A percentile compares a stretch with the other conserved stretches of the same genome.
phyloP scores from a whole-genome alignment of 2,329 filamentous ascomycete species.

The Amylocarpus encephaloides region DNA sequence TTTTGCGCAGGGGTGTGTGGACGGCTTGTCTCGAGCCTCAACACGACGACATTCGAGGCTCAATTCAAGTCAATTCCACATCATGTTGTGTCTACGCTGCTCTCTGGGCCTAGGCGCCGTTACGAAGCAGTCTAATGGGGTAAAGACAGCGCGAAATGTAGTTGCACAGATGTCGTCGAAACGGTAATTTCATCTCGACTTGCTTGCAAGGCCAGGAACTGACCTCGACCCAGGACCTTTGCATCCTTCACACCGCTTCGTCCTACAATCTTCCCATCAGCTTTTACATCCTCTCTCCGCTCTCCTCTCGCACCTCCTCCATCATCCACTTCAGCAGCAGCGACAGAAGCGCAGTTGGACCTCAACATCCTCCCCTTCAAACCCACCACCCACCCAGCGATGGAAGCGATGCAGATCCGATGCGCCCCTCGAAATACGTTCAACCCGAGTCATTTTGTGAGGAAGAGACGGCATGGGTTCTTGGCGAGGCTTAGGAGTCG shows the following conservation, averaged over 20 bases:
- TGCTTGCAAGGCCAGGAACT: slow-evolving; percentile 1
- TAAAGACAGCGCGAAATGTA: slow-evolving; percentile 8
- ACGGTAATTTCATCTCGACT: slow-evolving; percentile 15
- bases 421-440: slow-evolving; percentile 32
- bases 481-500: slow-evolving; percentile 30
- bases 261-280: slow-evolving; percentile 23
- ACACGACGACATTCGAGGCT: background rate
- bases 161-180: slow-evolving; percentile 12
- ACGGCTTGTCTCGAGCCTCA: background rate
- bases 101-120: slow-evolving; percentile 20
- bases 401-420: slow-evolving; percentile 27
- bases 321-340: background rate
- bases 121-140: slow-evolving; percentile 8
- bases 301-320: background rate
- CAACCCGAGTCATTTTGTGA: slow-evolving; percentile 32
- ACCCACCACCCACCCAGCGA: slow-evolving; percentile 28
- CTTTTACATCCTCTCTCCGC: slow-evolving; percentile 4
- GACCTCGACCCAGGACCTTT: slow-evolving; percentile 24
- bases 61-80: slow-evolving; percentile 2
- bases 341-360: slow-evolving; percentile 16
- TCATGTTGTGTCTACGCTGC: slow-evolving; percentile 29
- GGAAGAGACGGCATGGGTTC: slow-evolving; percentile 34
- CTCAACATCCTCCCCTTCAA: slow-evolving; percentile 23
- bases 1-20: background rate
- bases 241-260: slow-evolving; percentile 27